Base-by-base conservation (phyloP, 169 alveolate genomes). In the Nephromyces sp. region DNA sequence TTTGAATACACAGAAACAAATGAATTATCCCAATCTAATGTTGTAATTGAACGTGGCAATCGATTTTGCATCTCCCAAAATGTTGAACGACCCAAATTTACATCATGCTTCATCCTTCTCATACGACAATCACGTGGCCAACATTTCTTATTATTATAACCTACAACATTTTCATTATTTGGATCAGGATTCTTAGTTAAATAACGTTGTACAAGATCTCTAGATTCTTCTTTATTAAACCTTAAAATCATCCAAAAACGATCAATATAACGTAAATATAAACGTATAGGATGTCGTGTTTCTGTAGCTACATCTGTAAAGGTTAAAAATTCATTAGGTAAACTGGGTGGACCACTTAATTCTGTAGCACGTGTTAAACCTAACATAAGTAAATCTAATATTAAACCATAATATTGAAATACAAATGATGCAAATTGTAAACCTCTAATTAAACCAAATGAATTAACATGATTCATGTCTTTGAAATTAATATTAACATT, bases 121-220 rank as follows among this genome's bases (percentile, higher is more conserved):
- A 98, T 98, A 61, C 99, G 87, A 82, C 98, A 96, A 72, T 98
- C 99, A 69, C 94, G 92, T 24, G 99, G 99, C 99, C 99, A 98
- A 84, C 99, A 97, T 66, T 92, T 92, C 86, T 97, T 98, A 86
- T 97, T 97, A 84, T 96, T 96, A 87, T 97, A 98, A 25, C 99
- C 99, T 27, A 96, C 97, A 28, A 98, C 88, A 78, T 96, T 98
- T 82, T 97, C 99, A 84, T 97, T 98, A 89, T 97, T 98, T 33
- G 99, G 99, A 77, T 98, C 99, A 6, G 99, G 99, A 84, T 98
- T 96, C 84, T 98, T 99, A 1, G 99, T 96, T 77, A 72, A 70
- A 61, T 71, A 97, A 69, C 99, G 84, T 82, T 96, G 97, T 33
- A 96, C 94, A 66, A 97, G 86, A 53, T 96, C 99, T 81, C 97